Percentiles rank a stretch among this genome's conserved stretches.
phyloP scores from a whole-genome alignment of 2,329 filamentous ascomycete species.

The Fusarium sacchari region DNA sequence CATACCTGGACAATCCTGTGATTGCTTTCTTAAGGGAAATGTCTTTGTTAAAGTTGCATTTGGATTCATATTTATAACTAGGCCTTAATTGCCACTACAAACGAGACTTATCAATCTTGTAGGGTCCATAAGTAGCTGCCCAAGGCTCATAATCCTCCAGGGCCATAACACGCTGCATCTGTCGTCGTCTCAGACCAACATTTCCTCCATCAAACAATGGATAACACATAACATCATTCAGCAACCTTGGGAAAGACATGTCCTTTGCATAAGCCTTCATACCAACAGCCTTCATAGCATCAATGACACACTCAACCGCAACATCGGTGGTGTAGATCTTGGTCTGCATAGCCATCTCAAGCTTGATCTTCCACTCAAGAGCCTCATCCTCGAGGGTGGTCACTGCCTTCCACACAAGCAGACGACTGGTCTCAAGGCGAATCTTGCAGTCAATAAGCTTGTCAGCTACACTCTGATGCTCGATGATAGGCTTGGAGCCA shows the following conservation, averaged over 20 bases:
- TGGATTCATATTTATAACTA: background rate
- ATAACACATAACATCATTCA: slow-evolving; percentile 6
- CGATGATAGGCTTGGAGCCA: background rate
- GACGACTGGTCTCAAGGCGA: background rate
- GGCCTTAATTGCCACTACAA: background rate
- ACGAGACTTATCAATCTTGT: background rate
- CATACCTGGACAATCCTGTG: background rate
- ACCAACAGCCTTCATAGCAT: slow-evolving; percentile 4
- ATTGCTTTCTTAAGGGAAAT: background rate
- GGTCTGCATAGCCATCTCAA: slow-evolving; percentile 1
- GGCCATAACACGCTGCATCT: background rate
- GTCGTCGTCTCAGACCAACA: background rate
- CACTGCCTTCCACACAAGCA: background rate
- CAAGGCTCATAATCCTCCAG: background rate
- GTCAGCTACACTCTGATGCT: slow-evolving; percentile 14
- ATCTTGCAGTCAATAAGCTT: slow-evolving; percentile 13
- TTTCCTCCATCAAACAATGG: slow-evolving; percentile 14
- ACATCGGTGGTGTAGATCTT: slow-evolving; percentile 9
- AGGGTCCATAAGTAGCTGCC: background rate
- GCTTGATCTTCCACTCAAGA: background rate
- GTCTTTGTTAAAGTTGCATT: background rate
- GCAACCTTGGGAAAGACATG: background rate
- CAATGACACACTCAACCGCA: background rate
- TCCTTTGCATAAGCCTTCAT: slow-evolving; percentile 1
- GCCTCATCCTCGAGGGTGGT: background rate